Evolutionary conservation across 345 rosid genomes (phyloP), one percentile per base, ranked within the genome.

Genomic region (Boechera stricta): DNA sequence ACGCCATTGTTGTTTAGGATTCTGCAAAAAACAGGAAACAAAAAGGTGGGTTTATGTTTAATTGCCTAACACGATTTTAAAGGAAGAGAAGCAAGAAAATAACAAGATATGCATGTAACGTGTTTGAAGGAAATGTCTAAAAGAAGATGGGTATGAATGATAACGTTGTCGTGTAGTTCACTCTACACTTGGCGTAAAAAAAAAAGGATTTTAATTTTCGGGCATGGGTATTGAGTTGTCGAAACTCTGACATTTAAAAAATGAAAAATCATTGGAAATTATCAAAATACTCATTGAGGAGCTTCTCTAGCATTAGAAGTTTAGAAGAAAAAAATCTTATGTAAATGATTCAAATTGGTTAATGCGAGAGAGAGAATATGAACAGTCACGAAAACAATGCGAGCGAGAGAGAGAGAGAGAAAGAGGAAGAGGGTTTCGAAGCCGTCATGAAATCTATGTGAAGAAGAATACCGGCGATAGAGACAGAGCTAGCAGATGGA

Each of bases 361-460:
- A 15, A 59, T 47, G 47, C 36, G 3, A 26, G 26, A 7, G 44
- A 21, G 3, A 15, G 7, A 15, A 57, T 35, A 60, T 24, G 1
- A 39, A 60, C 5, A 77, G 71, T 63, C 76, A 77, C 80, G 75
- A 70, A 63, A 77, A 56, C 47, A 71, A 64, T 77, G 76, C 67
- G 8, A 45, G 39, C 39, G 24, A 21, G 24, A 33, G 41, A 38
- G 66, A 45, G 66, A 45, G 66, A 45, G 59, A 55, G 52, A 70
- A 18, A 62, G n/a, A 33, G 26, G 58, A 36, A 56, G 81, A 71
- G 58, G 67, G 72, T 77, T 77, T 77, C 21, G 21, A 65, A 77
- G 18, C 33, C 10, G 39, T 48, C 81, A 77, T 77, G 81, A 49
- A 31, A 65, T 49, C 15, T 57, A 29, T 65, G 81, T 77, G 81